Evolutionary conservation across 495 filamentous ascomycete genomes (phyloP).

Genomic region (Polyplosphaeria fusca): DNA sequence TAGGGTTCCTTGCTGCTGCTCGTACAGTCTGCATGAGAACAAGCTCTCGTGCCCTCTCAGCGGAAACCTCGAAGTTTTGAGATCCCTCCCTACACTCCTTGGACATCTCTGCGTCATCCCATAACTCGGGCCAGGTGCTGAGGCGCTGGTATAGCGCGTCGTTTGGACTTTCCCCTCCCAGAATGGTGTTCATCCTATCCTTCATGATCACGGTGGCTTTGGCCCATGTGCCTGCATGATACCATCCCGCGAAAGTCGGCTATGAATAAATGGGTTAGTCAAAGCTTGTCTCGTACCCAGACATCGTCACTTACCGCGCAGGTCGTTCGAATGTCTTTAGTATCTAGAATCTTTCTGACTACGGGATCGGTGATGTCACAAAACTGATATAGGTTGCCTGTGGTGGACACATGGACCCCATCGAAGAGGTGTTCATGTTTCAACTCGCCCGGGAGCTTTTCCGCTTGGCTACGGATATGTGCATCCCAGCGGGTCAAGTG

Average conservation of each 20-base stretch:
- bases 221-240: slow-evolving; percentile 67
- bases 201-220: slow-evolving; percentile 85
- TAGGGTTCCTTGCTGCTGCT: slow-evolving; percentile 14
- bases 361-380: slow-evolving; percentile 87
- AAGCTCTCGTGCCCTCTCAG: slow-evolving; percentile 19
- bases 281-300: not conserved
- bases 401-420: slow-evolving; percentile 60
- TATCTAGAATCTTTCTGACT: slow-evolving; percentile 52
- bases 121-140: slow-evolving; percentile 42
- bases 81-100: too few species aligned
- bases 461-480: not conserved
- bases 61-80: slow-evolving; percentile 5
- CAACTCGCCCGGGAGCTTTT: slow-evolving; percentile 32
- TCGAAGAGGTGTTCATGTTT: slow-evolving; percentile 67
- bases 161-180: slow-evolving; percentile 35
- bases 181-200: slow-evolving; percentile 57
- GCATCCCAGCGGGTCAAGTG: not conserved
- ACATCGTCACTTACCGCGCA: slow-evolving; percentile 38
- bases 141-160: slow-evolving; percentile 53
- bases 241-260: slow-evolving; percentile 69
- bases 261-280: slow-evolving; percentile 33
- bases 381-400: slow-evolving; percentile 87
- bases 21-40: slow-evolving; percentile 9
- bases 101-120: slow-evolving; percentile 15
- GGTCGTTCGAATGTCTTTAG: slow-evolving; percentile 43